Percentiles rank a stretch among this genome's conserved stretches.
phyloP scores from a whole-genome alignment of 129 eudicot species.

The Centrapalus pauciflorus region DNA sequence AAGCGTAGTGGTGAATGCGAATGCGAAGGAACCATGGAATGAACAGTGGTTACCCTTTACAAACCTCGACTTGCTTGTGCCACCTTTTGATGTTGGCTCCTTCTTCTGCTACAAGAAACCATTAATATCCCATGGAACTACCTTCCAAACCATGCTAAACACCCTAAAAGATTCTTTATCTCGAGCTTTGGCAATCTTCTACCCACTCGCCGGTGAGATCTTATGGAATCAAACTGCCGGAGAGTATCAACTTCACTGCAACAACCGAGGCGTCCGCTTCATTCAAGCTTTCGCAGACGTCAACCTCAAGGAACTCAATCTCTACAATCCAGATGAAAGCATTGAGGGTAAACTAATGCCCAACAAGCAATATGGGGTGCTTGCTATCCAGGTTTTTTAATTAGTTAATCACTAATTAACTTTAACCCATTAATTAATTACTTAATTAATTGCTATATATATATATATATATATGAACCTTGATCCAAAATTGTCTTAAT shows the following conservation, averaged over 20 bases:
- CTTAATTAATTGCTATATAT: not conserved
- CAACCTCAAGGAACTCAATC: conserved; percentile 28
- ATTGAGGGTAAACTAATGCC: conserved; percentile 48
- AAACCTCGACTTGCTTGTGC: conserved; percentile 46
- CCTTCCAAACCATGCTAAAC: conserved; percentile 3
- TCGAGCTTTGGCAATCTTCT: conserved; percentile 26
- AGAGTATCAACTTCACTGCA: conserved; percentile 38
- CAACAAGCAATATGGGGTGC: conserved; percentile 28
- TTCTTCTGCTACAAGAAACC: conserved; percentile 51
- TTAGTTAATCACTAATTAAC: not conserved
- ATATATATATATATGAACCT: not conserved
- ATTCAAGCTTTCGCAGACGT: conserved; percentile 36
- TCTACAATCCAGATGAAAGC: conserved; percentile 40
- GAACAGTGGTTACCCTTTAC: conserved; percentile 48
- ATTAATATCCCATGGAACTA: not conserved
- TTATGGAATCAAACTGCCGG: conserved; percentile 25
- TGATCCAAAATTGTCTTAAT: not conserved
- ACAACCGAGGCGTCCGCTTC: conserved; percentile 48
- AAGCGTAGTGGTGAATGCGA: conserved; percentile 37
- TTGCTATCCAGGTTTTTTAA: conserved; percentile 55
- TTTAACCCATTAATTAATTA: not conserved
- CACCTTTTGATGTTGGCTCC: conserved; percentile 39
- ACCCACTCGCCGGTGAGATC: conserved; percentile 36
- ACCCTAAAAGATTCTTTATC: conserved; percentile 40
- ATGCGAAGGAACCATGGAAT: conserved; percentile 26